Conservation (phyloP, 2,329 filamentous ascomycete species). For the Conoideocrella luteorostrata region DNA sequence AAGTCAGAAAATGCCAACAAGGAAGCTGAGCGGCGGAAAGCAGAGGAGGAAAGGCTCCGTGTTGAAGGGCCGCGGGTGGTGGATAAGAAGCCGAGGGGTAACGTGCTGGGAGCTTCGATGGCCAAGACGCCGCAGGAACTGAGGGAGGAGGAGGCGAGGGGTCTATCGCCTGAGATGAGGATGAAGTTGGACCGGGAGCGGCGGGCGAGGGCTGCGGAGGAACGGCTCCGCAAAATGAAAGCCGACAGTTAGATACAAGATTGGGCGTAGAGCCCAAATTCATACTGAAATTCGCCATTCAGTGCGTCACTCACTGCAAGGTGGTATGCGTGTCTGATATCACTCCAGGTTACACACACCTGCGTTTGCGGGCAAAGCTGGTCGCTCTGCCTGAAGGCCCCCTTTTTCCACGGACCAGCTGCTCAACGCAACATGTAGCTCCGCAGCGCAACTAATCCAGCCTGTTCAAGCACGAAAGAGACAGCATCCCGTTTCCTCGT, state of each 20-base stretch:
- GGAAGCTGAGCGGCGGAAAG: conserved; percentile 63
- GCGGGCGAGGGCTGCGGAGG: conserved; percentile 85
- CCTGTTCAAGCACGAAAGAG: no score
- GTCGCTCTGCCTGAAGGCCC: no score
- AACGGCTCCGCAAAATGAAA: conserved; percentile 64
- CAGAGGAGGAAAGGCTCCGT: conserved; percentile 67
- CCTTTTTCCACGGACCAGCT: no score
- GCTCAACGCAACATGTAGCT: no score
- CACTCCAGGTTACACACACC: no score
- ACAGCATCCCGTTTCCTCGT: no score
- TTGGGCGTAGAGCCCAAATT: no score
- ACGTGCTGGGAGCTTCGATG: conserved; percentile 44
- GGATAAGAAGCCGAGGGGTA: conserved; percentile 44
- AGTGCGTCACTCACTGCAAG: no score
- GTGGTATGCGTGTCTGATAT: no score
- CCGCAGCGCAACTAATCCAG: no score
- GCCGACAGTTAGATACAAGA: conserved; percentile 16
- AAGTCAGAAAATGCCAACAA: conserved; percentile 60
- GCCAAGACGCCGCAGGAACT: conserved; percentile 73
- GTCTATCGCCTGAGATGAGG: conserved; percentile 82
- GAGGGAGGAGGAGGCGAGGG: conserved; percentile 75
- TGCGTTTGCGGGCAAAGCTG: no score
- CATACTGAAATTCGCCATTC: no score
- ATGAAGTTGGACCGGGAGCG: conserved; percentile 80
- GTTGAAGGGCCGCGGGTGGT: conserved; percentile 56